Percentiles rank a stretch among this genome's conserved stretches.
Conservation (phyloP, 148 eudicot genomes). For the Mesembryanthemum crystallinum region DNA sequence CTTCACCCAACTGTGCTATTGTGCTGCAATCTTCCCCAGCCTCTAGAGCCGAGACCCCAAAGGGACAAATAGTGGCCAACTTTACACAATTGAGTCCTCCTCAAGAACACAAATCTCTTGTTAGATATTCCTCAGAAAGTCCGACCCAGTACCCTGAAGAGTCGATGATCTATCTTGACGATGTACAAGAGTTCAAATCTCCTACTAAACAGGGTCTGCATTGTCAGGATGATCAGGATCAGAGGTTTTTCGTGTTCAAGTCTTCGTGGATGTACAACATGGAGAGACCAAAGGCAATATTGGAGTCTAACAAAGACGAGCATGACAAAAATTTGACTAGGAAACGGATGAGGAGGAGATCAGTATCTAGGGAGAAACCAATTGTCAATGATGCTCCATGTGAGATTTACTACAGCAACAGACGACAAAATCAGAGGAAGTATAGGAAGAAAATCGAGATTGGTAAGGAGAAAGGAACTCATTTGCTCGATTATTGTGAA, state of each 20-base stretch:
- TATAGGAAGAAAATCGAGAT: slow-evolving; percentile 22
- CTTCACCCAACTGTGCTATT: slow-evolving; percentile 15
- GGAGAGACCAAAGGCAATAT: background rate
- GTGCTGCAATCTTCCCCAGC: slow-evolving; percentile 16
- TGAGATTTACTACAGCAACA: slow-evolving; percentile 31
- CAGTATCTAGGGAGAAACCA: slow-evolving; percentile 26
- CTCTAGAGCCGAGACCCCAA: background rate
- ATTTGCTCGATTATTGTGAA: background rate
- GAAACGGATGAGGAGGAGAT: slow-evolving; percentile 40
- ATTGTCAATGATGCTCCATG: slow-evolving; percentile 22
- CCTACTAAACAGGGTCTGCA: slow-evolving; percentile 25
- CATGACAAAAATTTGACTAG: slow-evolving; percentile 14
- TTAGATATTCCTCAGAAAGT: slow-evolving; percentile 32
- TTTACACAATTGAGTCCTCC: slow-evolving; percentile 8
- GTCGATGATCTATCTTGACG: slow-evolving; percentile 38
- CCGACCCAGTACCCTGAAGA: slow-evolving; percentile 26
- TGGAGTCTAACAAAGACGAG: slow-evolving; percentile 7
- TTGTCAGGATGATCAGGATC: slow-evolving; percentile 48
- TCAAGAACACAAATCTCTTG: background rate
- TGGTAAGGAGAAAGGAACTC: too few relatives aligned
- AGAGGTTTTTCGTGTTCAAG: slow-evolving; percentile 62
- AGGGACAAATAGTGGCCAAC: background rate
- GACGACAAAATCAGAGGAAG: slow-evolving; percentile 21
- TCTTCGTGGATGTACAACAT: slow-evolving; percentile 17
- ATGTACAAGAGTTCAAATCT: slow-evolving; percentile 55